Evolutionary conservation across 768 basidiomycete genomes (phyloP).

Genomic region (Psilocybe tampanensis): DNA sequence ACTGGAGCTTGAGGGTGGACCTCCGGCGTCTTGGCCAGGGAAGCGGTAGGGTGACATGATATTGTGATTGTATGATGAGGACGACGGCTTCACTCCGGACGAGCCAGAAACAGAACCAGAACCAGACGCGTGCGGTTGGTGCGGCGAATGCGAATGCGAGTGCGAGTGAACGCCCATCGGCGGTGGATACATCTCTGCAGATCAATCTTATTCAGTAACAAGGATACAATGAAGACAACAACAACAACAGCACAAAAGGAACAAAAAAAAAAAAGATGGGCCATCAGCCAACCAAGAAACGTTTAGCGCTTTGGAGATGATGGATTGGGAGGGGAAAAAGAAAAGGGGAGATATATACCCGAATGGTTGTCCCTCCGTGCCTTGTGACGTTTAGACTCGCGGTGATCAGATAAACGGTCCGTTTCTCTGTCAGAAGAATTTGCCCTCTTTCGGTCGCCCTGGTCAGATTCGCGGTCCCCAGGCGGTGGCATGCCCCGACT

Average conservation of each 20-base stretch:
- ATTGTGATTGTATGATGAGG: conserved; percentile 8
- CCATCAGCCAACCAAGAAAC: neutral
- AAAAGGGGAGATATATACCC: conserved; percentile 19
- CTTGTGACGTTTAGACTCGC: conserved; percentile 59
- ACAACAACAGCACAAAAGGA: neutral
- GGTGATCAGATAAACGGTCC: conserved; percentile 40
- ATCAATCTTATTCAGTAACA: too few relatives aligned
- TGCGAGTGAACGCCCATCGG: conserved; percentile 13
- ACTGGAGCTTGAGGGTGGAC: neutral
- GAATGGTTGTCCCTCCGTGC: conserved; percentile 35
- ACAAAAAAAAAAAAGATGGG: neutral
- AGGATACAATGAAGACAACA: neutral
- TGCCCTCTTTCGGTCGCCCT: conserved; percentile 20
- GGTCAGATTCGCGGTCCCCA: conserved; percentile 36
- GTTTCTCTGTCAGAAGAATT: conserved; percentile 32
- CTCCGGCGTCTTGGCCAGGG: conserved; percentile 7
- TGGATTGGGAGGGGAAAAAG: neutral
- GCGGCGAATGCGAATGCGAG: neutral
- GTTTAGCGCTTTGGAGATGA: conserved; percentile 7
- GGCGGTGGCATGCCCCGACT: conserved; percentile 5
- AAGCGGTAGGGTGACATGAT: conserved; percentile 4
- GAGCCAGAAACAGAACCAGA: neutral
- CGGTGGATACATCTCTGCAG: conserved; percentile 14
- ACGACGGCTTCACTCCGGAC: neutral
- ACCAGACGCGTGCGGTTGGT: neutral